Evolutionary conservation across 495 filamentous ascomycete genomes (phyloP), one percentile per base, ranked within the genome.

Genomic region (Durotheca rogersii): DNA sequence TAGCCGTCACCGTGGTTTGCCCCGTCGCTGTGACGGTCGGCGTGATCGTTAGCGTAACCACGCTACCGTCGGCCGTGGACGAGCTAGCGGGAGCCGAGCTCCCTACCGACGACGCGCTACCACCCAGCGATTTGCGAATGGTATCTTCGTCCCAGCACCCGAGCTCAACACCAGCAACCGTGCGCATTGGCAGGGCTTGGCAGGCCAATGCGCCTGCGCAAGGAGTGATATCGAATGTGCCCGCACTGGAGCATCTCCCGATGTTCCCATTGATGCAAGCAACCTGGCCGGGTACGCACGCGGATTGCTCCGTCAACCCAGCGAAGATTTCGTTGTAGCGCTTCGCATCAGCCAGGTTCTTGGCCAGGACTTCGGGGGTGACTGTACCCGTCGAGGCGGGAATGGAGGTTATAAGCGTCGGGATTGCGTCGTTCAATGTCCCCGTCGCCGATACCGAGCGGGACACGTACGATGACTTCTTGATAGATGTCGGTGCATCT

Each of bases 111-210:
- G 58, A 45, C 19, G 32, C 20, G 7, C 31, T 49, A 6, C 41
- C 34, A 10, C 62, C 71, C 19, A 74, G 47, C 15, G 66, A 50
- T 10, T 47, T 34, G 16, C 41, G 46, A 4, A 65, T 70, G 7
- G 50, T 51, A 10, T 49, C 53, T 4, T 61, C 47, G 41, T 67
- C 55, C 18, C 52, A 48, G 42, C 73, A 76, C n/a, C 58, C 64
- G 25, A 75, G 45, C 35, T 64, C 47, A 6, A 67, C 66, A 3
- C 70, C 71, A 1, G 47, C 50, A 14, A 61, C 56, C 0, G 65
- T 69, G 7, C 64, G 64, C 68, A 74, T 68, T 5, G 73, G 73
- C 35, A 74, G 44, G 14, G 70, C 73, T 29, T 64, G 66, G 51
- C 73, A 76, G 27, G 58, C 60, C 9, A 60, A 59, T 9, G 58